These are phyloP conservation scores for Candida sp. DNA, from an alignment of 1,139 yeast species.

Conservation along the genomic window DNA sequence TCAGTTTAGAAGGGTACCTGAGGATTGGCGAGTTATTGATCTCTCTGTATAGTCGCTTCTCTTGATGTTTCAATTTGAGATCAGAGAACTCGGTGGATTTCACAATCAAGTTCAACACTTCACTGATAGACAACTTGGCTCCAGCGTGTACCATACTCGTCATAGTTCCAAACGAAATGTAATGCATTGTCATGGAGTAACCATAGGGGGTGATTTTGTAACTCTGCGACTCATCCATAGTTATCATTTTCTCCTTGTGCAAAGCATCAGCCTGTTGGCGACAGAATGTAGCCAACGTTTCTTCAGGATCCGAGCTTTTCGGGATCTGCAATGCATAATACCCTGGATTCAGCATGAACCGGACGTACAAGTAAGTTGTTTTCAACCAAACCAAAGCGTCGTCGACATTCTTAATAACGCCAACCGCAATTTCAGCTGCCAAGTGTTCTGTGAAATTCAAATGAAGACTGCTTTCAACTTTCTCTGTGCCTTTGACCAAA, in stretches of 20 bases:
- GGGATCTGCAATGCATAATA: conserved; percentile 28
- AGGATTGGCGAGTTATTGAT: conserved; percentile 40
- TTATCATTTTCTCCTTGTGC: conserved; percentile 28
- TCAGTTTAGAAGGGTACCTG: conserved; percentile 29
- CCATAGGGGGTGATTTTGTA: conserved; percentile 42
- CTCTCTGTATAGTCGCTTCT: conserved; percentile 43
- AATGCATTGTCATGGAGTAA: conserved; percentile 49
- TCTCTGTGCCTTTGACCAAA: conserved; percentile 45
- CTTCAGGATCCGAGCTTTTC: conserved; percentile 20
- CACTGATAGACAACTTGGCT: conserved; percentile 17
- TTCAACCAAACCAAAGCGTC: conserved; percentile 54
- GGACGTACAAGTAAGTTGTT: conserved; percentile 54
- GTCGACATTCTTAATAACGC: conserved; percentile 37
- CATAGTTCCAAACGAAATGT: conserved; percentile 45
- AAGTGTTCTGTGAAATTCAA: conserved; percentile 46
- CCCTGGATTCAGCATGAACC: conserved; percentile 41
- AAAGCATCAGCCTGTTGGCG: conserved; percentile 30
- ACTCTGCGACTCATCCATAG: conserved; percentile 8
- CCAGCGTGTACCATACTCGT: conserved; percentile 25
- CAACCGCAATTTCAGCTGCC: conserved; percentile 53
- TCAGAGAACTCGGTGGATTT: conserved; percentile 41
- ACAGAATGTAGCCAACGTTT: conserved; percentile 30
- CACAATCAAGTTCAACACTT: conserved; percentile 29
- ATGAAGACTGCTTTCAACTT: conserved; percentile 54
- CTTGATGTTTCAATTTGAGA: conserved; percentile 43